phyloP scores from a whole-genome alignment of 139 green algal genomes.

The Auxenochlorella protothecoides region DNA sequence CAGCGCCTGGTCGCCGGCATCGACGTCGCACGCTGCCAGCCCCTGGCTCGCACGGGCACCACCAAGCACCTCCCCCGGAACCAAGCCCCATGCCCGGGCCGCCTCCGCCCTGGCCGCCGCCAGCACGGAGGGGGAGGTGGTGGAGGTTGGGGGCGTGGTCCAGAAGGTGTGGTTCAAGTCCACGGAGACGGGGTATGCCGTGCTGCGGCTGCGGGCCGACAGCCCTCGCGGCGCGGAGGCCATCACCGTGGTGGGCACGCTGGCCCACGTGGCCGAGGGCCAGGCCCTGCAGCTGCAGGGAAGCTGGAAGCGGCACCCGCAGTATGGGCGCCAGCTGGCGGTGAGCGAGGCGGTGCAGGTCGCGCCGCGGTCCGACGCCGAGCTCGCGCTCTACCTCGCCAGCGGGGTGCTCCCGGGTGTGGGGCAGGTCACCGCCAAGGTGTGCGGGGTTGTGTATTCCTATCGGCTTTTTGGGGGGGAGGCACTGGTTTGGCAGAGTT shows the following conservation, averaged over 20 bases:
- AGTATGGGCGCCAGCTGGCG: conserved; percentile 27
- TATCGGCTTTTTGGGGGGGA: neutral
- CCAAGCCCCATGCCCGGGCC: no score
- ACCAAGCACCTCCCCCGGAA: no score
- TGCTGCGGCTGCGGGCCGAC: conserved; percentile 7
- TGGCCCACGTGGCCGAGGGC: conserved; percentile 20
- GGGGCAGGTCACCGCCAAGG: conserved; percentile 22
- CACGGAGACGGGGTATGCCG: conserved; percentile 27
- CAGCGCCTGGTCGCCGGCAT: no score
- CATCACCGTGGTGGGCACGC: conserved; percentile 25
- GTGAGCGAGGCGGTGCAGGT: neutral
- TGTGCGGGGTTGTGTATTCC: neutral
- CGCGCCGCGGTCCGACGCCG: neutral
- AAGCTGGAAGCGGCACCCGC: conserved; percentile 24
- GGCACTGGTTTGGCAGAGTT: no score
- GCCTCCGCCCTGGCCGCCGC: no score
- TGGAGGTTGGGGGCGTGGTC: conserved; percentile 19
- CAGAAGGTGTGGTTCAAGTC: conserved; percentile 21
- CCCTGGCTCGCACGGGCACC: no score
- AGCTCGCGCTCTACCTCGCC: conserved; percentile 24
- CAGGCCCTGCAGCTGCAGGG: conserved; percentile 24
- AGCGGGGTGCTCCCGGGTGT: conserved; percentile 27
- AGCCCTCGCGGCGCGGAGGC: neutral
- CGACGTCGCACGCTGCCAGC: no score
- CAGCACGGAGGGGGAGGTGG: neutral